phyloP scores from a whole-genome alignment of 495 filamentous ascomycete genomes.

The Copromyces sp. region DNA sequence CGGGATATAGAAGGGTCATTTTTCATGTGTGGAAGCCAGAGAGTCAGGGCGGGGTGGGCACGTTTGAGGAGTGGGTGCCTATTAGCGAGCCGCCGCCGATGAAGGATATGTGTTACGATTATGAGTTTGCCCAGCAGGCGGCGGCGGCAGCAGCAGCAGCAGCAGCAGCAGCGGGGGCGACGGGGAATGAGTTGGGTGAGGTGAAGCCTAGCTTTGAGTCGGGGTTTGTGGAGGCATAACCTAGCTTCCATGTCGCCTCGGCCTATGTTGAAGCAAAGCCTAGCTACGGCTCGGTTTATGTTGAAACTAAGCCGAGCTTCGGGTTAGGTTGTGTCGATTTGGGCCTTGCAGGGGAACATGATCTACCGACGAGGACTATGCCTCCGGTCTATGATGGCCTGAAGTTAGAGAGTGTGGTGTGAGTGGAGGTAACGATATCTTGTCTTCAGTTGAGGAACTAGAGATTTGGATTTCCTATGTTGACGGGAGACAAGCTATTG shows the following conservation, averaged over 20 bases:
- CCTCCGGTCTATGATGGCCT: background rate
- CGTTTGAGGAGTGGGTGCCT: background rate
- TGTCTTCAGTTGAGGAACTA: background rate
- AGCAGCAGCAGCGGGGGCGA: background rate
- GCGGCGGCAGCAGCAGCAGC: background rate
- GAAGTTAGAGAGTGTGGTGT: background rate
- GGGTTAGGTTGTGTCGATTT: background rate
- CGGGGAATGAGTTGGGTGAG: background rate
- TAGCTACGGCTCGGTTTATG: too few relatives aligned
- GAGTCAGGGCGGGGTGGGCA: background rate
- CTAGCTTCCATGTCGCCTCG: too few relatives aligned
- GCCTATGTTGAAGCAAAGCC: too few relatives aligned
- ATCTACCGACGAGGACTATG: background rate
- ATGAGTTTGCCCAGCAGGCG: background rate
- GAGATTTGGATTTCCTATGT: background rate
- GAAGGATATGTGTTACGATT: background rate
- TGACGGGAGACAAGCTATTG: background rate
- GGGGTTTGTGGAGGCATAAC: too few relatives aligned
- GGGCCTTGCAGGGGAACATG: background rate
- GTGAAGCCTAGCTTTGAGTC: background rate
- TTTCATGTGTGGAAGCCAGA: background rate
- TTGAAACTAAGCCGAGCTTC: background rate
- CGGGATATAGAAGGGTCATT: background rate
- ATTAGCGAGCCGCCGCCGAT: background rate
- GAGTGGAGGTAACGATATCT: background rate